Percentiles rank a stretch among this genome's conserved stretches.
Evolutionary conservation across 495 filamentous ascomycete species (phyloP).

Genomic region (Glonium stellatum): DNA sequence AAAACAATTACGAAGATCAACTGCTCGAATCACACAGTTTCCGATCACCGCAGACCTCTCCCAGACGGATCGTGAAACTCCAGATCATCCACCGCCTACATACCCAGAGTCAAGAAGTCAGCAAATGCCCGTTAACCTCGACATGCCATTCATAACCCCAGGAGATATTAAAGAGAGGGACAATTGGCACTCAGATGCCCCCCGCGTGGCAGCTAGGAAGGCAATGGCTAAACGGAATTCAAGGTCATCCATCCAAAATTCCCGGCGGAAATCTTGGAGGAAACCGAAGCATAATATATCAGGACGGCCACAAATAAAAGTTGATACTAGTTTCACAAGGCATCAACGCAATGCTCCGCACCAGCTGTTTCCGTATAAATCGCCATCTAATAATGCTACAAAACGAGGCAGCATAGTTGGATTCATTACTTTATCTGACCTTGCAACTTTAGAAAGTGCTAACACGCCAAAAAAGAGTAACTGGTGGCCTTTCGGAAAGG

Average conservation of each 20-base stretch:
- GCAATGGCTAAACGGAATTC: constrained; percentile 25
- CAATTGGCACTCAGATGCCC: background rate
- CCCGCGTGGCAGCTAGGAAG: constrained; percentile 23
- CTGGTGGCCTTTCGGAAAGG: background rate
- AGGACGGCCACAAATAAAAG: constrained; percentile 28
- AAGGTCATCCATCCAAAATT: constrained; percentile 14
- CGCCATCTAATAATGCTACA: constrained; percentile 9
- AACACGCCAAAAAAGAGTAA: background rate
- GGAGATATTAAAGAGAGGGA: background rate
- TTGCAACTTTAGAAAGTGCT: background rate
- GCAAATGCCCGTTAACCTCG: background rate
- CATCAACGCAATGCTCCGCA: constrained; percentile 26
- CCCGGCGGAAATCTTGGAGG: constrained; percentile 20
- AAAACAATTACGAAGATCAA: constrained; percentile 1
- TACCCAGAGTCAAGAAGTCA: background rate
- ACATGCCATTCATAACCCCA: background rate
- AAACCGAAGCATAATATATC: constrained; percentile 12
- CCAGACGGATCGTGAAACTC: background rate
- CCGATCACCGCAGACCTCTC: background rate
- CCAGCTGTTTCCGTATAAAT: constrained; percentile 30
- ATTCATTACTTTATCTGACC: constrained; percentile 12
- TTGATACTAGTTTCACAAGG: constrained; percentile 32
- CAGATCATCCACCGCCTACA: background rate
- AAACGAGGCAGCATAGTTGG: constrained; percentile 15
- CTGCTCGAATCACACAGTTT: constrained; percentile 1